Base-by-base conservation (phyloP, 768 basidiomycete species). In the Collybiopsis confluens region DNA sequence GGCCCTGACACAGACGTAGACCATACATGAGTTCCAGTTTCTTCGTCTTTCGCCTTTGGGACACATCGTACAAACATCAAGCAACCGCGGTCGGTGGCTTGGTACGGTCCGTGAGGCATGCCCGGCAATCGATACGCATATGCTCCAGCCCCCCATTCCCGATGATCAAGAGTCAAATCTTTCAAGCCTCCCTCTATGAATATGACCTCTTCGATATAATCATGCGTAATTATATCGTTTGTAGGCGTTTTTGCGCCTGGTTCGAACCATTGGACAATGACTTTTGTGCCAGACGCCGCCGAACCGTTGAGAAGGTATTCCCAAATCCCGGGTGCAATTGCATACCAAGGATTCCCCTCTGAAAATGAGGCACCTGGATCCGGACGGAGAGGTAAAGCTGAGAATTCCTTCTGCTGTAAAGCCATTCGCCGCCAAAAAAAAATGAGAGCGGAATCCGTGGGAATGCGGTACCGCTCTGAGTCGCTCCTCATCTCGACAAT, bases 41-140 rank as follows among this genome's bases (percentile, higher is more conserved):
- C n/a, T n/a, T n/a, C n/a, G n/a, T n/a, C 30, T 33, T 13, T 33
- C 30, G 30, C 30, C 30, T 33, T 13, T 33, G 30, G 7, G 20
- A 47, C n/a, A 30, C 28, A 30, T 8, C 44, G 21, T 28, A 45
- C 44, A 45, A 45, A 45, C 27, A 33, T 28, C 45, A 30, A 35
- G 28, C 45, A 47, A 7, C 45, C 45, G 4, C 20, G 15, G 16
- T 18, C 8, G 27, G 28, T 21, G 7, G 27, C 45, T 10, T 35
- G 3, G 35, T 47, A 47, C 30, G 45, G 45, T 20, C 45, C 45
- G 30, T 47, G 27, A 15, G 27, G 27, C 45, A 47, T 47, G 35
- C 28, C 45, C 11, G 27, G 45, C 15, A 47, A 45, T 24, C 44
- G 44, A 45, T 45, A 45, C 2, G 44, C 45, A 47, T 47, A 47